Evolutionary conservation across 2,329 filamentous ascomycete genomes (phyloP).

Genomic region (Clonostachys sp.): DNA sequence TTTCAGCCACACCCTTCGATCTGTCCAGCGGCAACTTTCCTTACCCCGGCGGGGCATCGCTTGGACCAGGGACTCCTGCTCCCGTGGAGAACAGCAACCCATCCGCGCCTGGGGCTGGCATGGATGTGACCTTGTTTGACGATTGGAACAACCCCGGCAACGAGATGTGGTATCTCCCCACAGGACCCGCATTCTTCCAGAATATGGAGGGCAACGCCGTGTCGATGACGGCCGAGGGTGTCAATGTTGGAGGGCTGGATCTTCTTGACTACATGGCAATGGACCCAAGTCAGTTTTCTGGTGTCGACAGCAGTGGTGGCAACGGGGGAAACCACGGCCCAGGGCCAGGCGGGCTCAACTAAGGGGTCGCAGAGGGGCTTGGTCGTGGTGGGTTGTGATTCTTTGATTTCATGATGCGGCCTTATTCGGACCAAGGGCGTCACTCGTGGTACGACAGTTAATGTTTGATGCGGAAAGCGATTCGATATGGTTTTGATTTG

Average conservation of each 20-base stretch:
- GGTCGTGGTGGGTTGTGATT: no score
- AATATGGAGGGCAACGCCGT: slow-evolving; percentile 57
- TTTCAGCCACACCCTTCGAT: slow-evolving; percentile 62
- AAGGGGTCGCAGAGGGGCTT: no score
- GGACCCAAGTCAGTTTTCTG: slow-evolving; percentile 40
- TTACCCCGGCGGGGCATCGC: slow-evolving; percentile 42
- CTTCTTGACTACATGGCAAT: slow-evolving; percentile 65
- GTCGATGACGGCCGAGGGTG: slow-evolving; percentile 63
- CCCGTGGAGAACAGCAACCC: slow-evolving; percentile 22
- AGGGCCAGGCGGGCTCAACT: no score
- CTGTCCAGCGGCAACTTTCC: slow-evolving; percentile 49
- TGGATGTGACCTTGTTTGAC: slow-evolving; percentile 39
- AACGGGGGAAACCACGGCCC: no score
- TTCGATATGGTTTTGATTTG: no score
- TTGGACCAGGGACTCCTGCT: slow-evolving; percentile 45
- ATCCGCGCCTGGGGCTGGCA: slow-evolving; percentile 9
- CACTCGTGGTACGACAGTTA: no score
- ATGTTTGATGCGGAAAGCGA: no score
- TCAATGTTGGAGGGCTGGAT: slow-evolving; percentile 63
- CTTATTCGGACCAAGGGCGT: no score
- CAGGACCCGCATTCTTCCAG: slow-evolving; percentile 60
- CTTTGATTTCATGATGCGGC: no score
- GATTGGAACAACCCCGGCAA: slow-evolving; percentile 51
- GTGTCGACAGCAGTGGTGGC: slow-evolving; percentile 2
- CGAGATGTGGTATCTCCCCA: slow-evolving; percentile 65